Conservation (phyloP, 495 filamentous ascomycete species). For the Apodospora peruviana region DNA sequence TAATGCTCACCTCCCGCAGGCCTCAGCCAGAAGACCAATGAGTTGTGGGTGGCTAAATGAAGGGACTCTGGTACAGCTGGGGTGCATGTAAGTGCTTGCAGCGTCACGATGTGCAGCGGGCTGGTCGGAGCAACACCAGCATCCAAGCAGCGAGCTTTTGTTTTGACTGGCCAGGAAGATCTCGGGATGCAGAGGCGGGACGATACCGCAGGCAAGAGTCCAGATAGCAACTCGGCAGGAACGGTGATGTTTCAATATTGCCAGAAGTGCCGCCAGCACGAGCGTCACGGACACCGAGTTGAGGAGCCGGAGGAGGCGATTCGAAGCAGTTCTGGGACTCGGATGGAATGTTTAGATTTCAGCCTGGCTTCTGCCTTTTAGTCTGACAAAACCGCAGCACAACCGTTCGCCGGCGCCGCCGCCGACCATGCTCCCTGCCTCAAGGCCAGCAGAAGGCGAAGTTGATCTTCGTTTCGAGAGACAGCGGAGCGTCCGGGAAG, state of each 20-base stretch:
- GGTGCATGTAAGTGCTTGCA: slow-evolving; percentile 18
- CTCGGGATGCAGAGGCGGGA: slow-evolving; percentile 9
- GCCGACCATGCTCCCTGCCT: too few species aligned
- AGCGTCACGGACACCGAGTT: background rate
- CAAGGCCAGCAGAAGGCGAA: too few species aligned
- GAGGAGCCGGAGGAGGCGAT: background rate
- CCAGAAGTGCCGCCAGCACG: slow-evolving; percentile 8
- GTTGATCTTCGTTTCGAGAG: too few species aligned
- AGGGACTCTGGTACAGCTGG: slow-evolving; percentile 20
- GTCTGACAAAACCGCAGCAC: too few species aligned
- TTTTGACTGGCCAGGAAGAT: slow-evolving; percentile 7
- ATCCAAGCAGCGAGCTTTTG: slow-evolving; percentile 2
- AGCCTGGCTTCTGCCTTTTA: too few species aligned
- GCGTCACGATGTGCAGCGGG: slow-evolving; percentile 8
- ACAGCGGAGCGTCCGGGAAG: too few species aligned
- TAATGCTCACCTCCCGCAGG: slow-evolving; percentile 14
- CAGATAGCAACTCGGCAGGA: slow-evolving; percentile 7
- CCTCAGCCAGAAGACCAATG: slow-evolving; percentile 17
- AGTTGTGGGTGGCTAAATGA: slow-evolving; percentile 21
- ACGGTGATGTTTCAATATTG: slow-evolving; percentile 2
- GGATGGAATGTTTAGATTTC: too few species aligned
- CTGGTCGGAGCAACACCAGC: slow-evolving; percentile 7
- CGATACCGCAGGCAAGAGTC: background rate
- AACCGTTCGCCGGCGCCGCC: too few species aligned
- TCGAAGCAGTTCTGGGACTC: too few species aligned